phyloP scores from a whole-genome alignment of 2,329 filamentous ascomycete genomes.

The Fusarium odoratissimum region DNA sequence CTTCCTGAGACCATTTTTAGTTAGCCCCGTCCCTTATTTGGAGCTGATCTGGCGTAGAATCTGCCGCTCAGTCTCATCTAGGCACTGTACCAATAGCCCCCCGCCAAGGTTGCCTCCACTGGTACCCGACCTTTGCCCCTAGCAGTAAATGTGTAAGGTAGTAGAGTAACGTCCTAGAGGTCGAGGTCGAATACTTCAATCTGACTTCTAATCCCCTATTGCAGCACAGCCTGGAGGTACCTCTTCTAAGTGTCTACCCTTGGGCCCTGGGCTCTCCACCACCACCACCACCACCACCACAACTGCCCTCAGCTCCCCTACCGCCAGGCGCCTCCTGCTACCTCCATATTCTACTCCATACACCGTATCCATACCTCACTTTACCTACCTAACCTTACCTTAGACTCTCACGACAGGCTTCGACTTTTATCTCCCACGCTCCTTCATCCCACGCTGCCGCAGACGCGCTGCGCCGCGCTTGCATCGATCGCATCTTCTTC shows the following conservation, averaged over 20 bases:
- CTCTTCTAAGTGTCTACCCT: slow-evolving; percentile 11
- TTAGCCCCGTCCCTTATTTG: slow-evolving; percentile 16
- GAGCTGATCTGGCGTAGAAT: slow-evolving; percentile 31
- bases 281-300: slow-evolving; percentile 23
- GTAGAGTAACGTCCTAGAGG: not conserved
- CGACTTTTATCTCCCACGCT: slow-evolving; percentile 46
- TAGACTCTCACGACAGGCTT: slow-evolving; percentile 45
- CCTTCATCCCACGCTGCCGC: slow-evolving; percentile 42
- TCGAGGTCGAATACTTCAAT: not conserved
- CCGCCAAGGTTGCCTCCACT: slow-evolving; percentile 25
- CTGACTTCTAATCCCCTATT: slow-evolving; percentile 32
- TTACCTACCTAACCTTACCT: slow-evolving; percentile 4
- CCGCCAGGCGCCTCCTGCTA: slow-evolving; percentile 42
- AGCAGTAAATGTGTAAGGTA: not conserved
- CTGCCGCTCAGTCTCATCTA: slow-evolving; percentile 8
- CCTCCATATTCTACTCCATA: slow-evolving; percentile 20
- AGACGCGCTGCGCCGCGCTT: slow-evolving; percentile 45
- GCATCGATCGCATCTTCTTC: slow-evolving; percentile 36
- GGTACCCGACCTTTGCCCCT: slow-evolving; percentile 34
- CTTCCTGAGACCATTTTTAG: slow-evolving; percentile 22
- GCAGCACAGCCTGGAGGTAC: slow-evolving; percentile 5
- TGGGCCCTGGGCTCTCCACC: slow-evolving; percentile 25
- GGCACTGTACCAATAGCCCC: slow-evolving; percentile 4
- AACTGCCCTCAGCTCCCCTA: slow-evolving; percentile 43
- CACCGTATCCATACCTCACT: slow-evolving; percentile 36